Percentiles rank a stretch among this genome's conserved stretches.
These are phyloP conservation scores for Usnea hakonensis DNA, from an alignment of 495 filamentous ascomycete genomes.

Conservation along the genomic window DNA sequence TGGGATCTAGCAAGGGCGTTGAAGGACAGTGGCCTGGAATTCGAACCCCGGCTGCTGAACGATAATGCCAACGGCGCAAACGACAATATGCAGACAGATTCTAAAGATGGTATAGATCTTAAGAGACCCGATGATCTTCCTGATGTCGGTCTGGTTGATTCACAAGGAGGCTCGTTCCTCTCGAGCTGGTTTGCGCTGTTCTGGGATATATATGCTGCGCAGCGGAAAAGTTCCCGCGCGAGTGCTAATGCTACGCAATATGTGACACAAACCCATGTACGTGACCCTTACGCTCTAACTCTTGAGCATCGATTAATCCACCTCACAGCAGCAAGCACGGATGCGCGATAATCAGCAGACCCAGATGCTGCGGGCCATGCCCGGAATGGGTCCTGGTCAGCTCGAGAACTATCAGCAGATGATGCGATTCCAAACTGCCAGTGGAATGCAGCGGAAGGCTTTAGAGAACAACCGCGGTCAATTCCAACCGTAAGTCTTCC, in stretches of 20 bases:
- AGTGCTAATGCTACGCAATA: conserved; percentile 56
- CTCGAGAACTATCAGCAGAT: conserved; percentile 38
- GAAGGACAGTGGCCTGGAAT: conserved; percentile 50
- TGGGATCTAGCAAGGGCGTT: conserved; percentile 71
- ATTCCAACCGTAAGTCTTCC: conserved; percentile 44
- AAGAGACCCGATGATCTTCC: conserved; percentile 77
- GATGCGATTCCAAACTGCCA: conserved; percentile 50
- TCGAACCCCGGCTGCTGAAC: conserved; percentile 52
- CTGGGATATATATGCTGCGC: conserved; percentile 86
- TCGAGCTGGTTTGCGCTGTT: conserved; percentile 95
- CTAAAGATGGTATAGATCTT: conserved; percentile 63
- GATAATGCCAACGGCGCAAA: conserved; percentile 69
- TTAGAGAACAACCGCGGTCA: conserved; percentile 66
- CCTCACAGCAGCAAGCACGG: conserved; percentile 56
- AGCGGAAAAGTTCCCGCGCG: conserved; percentile 48
- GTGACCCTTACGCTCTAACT: conserved; percentile 4
- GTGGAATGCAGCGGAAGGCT: conserved; percentile 59
- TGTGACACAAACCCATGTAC: conserved; percentile 75
- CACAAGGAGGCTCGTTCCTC: conserved; percentile 67
- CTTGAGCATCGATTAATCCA: conserved; percentile 4
- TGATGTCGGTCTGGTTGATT: conserved; percentile 56
- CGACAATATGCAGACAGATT: conserved; percentile 78
- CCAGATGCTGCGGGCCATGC: conserved; percentile 59
- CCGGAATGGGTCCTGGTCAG: conserved; percentile 44
- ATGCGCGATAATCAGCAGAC: conserved; percentile 60